Percentiles rank a stretch among this genome's conserved stretches.
phyloP scores from a whole-genome alignment of 2,329 filamentous ascomycete genomes.

The Pezicula rhizophila region DNA sequence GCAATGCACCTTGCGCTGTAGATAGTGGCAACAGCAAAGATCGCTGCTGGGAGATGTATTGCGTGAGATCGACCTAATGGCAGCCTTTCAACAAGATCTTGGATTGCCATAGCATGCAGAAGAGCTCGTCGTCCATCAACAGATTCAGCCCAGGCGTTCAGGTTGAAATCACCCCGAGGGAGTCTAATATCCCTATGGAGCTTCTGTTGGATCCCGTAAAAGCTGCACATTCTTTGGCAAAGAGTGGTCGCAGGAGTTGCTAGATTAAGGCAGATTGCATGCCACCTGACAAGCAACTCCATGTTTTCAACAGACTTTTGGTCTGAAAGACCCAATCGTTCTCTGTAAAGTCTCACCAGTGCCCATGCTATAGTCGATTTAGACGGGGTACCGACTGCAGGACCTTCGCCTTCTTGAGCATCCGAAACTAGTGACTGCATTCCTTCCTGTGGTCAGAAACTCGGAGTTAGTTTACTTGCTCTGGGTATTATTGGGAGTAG shows the following conservation, averaged over 20 bases:
- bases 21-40: constrained; percentile 36
- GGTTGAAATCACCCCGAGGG: constrained; percentile 26
- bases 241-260: constrained; percentile 34
- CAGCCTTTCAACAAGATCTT: constrained; percentile 37
- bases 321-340: constrained; percentile 28
- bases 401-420: constrained; percentile 29
- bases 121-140: constrained; percentile 32
- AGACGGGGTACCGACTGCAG: constrained; percentile 32
- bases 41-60: constrained; percentile 37
- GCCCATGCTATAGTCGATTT: constrained; percentile 32
- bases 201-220: constrained; percentile 32
- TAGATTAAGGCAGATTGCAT: constrained; percentile 35
- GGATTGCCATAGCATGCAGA: constrained; percentile 36
- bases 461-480: too few species aligned
- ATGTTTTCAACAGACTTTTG: constrained; percentile 30
- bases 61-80: constrained; percentile 36
- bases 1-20: constrained; percentile 34
- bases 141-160: constrained; percentile 30
- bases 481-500: too few species aligned
- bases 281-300: constrained; percentile 36
- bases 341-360: constrained; percentile 31
- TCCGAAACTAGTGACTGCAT: constrained; percentile 36
- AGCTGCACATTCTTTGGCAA: constrained; percentile 31
- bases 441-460: constrained; percentile 23
- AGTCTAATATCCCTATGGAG: constrained; percentile 27